These are phyloP conservation scores for Borealophlyctis nickersoniae DNA, from an alignment of 192 early-diverging fungal species.

Conservation along the genomic window DNA sequence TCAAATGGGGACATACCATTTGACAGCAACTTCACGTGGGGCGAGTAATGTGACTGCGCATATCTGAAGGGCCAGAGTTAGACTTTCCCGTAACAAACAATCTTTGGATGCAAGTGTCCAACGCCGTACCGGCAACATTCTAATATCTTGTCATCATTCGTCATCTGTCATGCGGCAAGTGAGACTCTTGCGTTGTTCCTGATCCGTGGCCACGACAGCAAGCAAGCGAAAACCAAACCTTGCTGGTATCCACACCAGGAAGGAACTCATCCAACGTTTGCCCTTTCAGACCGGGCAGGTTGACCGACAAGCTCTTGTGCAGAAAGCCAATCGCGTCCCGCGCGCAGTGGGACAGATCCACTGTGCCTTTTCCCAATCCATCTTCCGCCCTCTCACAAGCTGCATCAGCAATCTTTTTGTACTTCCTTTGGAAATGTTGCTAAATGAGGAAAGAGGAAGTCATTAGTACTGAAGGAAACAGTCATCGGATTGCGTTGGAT, in stretches of 20 bases:
- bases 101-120: neutral
- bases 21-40: conserved; percentile 10
- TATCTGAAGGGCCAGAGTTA: no score
- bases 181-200: no score
- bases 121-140: conserved; percentile 18
- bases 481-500: neutral
- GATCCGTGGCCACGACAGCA: no score
- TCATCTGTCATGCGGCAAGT: no score
- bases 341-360: conserved; percentile 1
- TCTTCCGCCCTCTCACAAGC: neutral
- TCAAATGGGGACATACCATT: conserved; percentile 14
- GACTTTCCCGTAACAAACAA: neutral
- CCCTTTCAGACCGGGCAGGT: conserved; percentile 1
- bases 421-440: neutral
- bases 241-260: neutral
- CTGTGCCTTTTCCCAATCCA: neutral
- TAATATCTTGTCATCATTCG: conserved; percentile 31
- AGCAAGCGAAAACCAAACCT: no score
- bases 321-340: conserved; percentile 18
- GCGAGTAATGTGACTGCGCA: neutral
- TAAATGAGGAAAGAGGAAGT: neutral
- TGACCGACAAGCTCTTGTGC: neutral
- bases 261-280: conserved; percentile 17
- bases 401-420: neutral
- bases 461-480: neutral